Conservation (phyloP, 2,329 filamentous ascomycete genomes). For the Penicillium sclerotigenum region DNA sequence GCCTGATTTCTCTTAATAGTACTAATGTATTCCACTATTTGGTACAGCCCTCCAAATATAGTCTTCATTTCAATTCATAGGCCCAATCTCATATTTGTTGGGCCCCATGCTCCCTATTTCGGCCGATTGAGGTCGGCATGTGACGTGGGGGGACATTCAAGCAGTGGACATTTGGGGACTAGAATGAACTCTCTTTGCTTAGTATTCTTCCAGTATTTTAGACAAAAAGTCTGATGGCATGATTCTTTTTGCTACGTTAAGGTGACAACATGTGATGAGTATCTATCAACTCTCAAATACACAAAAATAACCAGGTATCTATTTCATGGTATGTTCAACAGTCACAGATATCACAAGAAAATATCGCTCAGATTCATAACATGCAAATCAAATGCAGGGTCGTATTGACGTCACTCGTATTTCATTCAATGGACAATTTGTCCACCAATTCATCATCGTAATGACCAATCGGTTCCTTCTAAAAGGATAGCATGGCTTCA, state of each 20-base stretch:
- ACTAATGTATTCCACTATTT: background rate
- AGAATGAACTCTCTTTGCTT: background rate
- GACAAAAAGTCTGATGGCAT: background rate
- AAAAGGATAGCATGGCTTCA: conserved; percentile 26
- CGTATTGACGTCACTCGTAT: background rate
- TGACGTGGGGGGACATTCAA: conserved; percentile 1
- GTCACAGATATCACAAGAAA: background rate
- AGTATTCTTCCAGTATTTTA: background rate
- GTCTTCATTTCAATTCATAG: background rate
- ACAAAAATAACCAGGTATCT: background rate
- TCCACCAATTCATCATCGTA: conserved; percentile 25
- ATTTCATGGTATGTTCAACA: background rate
- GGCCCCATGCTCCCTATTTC: background rate
- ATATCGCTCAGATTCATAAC: conserved; percentile 8
- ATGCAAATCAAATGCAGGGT: conserved; percentile 7
- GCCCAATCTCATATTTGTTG: background rate
- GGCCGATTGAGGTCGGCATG: background rate
- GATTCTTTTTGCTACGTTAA: background rate
- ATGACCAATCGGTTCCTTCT: conserved; percentile 9
- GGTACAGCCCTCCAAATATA: background rate
- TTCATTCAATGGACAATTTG: conserved; percentile 26
- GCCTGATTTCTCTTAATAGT: background rate
- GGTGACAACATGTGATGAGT: background rate
- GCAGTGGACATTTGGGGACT: background rate
- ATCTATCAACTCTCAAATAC: background rate